These are phyloP conservation scores for Plenodomus tracheiphilus DNA, from an alignment of 2,329 filamentous ascomycete genomes.

Conservation along the genomic window DNA sequence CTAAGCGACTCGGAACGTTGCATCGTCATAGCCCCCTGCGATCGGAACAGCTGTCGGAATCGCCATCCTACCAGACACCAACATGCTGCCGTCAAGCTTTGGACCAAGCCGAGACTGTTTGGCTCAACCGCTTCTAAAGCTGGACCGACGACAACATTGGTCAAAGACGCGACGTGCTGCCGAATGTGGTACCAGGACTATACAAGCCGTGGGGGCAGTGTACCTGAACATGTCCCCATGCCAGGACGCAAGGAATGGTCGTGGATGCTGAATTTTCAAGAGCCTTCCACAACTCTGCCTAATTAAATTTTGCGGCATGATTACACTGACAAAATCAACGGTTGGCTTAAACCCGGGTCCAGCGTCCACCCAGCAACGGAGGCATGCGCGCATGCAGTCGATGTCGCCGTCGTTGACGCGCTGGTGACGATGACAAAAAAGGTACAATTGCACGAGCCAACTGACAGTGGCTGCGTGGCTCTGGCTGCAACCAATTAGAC, in stretches of 20 bases:
- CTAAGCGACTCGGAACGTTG: constrained; percentile 5
- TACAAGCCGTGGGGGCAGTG: neutral
- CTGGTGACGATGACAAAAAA: constrained; percentile 24
- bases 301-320: neutral
- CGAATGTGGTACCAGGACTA: neutral
- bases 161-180: neutral
- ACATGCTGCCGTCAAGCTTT: neutral
- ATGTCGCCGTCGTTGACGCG: constrained; percentile 25
- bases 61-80: neutral
- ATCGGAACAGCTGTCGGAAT: constrained; percentile 2
- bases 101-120: neutral
- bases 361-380: neutral
- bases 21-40: neutral
- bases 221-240: neutral
- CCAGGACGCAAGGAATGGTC: neutral
- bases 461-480: neutral
- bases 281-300: neutral
- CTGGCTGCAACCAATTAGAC: neutral
- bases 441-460: constrained; percentile 4
- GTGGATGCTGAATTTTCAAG: neutral
- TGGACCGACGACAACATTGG: neutral
- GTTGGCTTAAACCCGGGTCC: neutral
- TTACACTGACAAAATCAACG: neutral
- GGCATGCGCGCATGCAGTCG: neutral
- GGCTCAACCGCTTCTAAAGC: neutral